Percentiles rank a stretch among this genome's conserved stretches.
These are phyloP conservation scores for Mycena rosella DNA, from an alignment of 768 basidiomycete species.

Conservation along the genomic window DNA sequence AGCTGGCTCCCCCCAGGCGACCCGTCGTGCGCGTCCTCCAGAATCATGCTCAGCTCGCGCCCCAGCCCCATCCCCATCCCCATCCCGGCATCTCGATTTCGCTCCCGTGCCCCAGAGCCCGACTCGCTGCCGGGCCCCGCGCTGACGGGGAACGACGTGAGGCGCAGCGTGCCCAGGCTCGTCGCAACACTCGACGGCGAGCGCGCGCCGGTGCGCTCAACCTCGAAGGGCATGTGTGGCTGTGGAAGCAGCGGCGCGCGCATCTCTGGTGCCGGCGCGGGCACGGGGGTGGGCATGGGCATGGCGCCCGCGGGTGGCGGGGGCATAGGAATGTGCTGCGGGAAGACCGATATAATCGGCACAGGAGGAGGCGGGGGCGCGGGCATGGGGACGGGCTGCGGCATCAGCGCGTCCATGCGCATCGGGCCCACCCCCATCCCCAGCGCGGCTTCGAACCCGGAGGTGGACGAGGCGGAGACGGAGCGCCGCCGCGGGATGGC, in stretches of 20 bases:
- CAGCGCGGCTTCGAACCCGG: not conserved
- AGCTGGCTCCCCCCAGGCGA: no score
- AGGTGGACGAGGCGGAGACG: not conserved
- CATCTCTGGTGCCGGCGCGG: not conserved
- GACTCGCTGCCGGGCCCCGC: constrained; percentile 4
- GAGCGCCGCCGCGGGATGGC: constrained; percentile 3
- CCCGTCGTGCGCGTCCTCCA: no score
- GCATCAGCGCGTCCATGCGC: constrained; percentile 4
- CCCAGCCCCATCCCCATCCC: not conserved
- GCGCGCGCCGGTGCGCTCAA: constrained; percentile 15
- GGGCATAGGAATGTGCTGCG: constrained; percentile 26
- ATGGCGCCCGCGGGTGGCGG: constrained; percentile 9
- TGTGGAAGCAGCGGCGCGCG: constrained; percentile 2
- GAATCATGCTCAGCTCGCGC: not conserved
- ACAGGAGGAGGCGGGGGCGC: not conserved
- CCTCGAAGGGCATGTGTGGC: constrained; percentile 21
- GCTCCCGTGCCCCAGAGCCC: no score
- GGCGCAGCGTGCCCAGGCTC: constrained; percentile 20
- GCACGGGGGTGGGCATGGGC: not conserved
- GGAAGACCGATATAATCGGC: not conserved
- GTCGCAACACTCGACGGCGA: constrained; percentile 13
- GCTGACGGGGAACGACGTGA: constrained; percentile 27
- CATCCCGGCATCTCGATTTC: not conserved
- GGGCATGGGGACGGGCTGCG: constrained; percentile 4
- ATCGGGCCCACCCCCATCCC: not conserved